Base-by-base conservation (phyloP, 2,329 filamentous ascomycete species). In the Furcasterigmium sp. region DNA sequence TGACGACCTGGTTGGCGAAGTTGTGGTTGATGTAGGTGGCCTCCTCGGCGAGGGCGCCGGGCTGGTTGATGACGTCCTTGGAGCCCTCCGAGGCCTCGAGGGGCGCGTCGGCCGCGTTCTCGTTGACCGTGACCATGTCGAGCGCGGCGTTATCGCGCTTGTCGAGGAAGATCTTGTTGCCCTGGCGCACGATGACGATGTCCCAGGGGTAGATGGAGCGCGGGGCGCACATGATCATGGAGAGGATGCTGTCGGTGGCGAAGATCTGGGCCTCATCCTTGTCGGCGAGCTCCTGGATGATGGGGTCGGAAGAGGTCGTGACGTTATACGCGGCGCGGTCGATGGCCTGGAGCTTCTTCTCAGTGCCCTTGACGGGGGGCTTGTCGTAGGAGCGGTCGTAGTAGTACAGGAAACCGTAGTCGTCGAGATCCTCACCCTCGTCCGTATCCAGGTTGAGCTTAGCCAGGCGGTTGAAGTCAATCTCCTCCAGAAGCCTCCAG, bases 11-110 rank as follows among this genome's bases (percentile, higher is more conserved):
- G 68, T 95, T 88, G 55, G 89, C 87, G 67, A 98, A 98, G 76
- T 97, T 95, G 79, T 97, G 93, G 81, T 98, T 98, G 80, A 98
- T 98, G 75, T 96, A 94, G 41, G 93, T 98, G 43, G 93, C 93
- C 72, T 98, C 93, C 67, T 96, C 85, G 59, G 94, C 91, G 45
- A 98, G 82, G 42, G 91, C 89, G 43, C 75, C 72, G n/a, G 93
- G 93, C 60, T 90, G 90, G 80, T 98, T 98, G 70, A 98, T 85
- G 52, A 79, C 75, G 63, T 98, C 93, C 72, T 95, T 94, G 74
- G 88, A 90, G 57, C 88, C 88, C 60, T 97, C 91, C 45, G 88
- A 84, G 21, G 86, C 82, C 65, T 98, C 93, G 42, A 97, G 78
- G 29, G 93, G 93, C 20, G 91, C 89, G 65, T 98, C 93, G 48